Conservation (phyloP, 192 early-diverging fungal genomes). For the Mortierella alpina region DNA sequence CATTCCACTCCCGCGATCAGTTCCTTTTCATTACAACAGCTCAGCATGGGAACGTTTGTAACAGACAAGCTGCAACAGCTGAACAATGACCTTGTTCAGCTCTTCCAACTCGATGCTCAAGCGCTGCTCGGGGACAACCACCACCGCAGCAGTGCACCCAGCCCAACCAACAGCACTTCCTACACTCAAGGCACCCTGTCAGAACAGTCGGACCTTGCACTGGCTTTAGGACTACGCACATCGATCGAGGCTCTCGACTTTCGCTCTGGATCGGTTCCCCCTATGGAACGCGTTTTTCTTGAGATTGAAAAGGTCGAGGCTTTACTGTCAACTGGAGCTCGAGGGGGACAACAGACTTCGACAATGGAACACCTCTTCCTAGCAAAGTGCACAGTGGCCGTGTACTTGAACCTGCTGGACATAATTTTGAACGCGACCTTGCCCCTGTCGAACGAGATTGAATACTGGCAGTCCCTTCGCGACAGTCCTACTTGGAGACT, state of each 20-base stretch:
- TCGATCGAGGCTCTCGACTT: conserved; percentile 29
- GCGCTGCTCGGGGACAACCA: conserved; percentile 4
- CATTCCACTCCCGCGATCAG: not conserved
- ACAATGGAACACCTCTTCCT: conserved; percentile 61
- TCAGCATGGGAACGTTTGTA: conserved; percentile 47
- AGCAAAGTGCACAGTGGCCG: conserved; percentile 61
- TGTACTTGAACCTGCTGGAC: conserved; percentile 68
- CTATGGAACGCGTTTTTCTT: conserved; percentile 24
- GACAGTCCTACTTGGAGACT: conserved; percentile 54
- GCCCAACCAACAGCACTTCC: not conserved
- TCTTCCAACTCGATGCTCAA: conserved; percentile 48
- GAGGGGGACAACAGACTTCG: not conserved
- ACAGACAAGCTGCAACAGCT: conserved; percentile 38
- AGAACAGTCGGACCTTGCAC: conserved; percentile 1
- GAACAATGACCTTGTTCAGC: conserved; percentile 46
- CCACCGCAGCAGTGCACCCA: not conserved
- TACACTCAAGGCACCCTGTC: not conserved
- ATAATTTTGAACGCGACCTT: conserved; percentile 68
- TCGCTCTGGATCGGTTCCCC: conserved; percentile 22
- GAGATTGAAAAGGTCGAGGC: conserved; percentile 39
- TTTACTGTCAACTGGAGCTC: not conserved
- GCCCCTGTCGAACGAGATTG: conserved; percentile 68
- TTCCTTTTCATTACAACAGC: not conserved
- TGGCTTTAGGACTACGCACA: conserved; percentile 6
- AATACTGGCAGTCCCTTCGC: conserved; percentile 73